These are phyloP conservation scores for Angomonas ambiguus DNA, from an alignment of 208 protist genomes.

Conservation along the genomic window DNA sequence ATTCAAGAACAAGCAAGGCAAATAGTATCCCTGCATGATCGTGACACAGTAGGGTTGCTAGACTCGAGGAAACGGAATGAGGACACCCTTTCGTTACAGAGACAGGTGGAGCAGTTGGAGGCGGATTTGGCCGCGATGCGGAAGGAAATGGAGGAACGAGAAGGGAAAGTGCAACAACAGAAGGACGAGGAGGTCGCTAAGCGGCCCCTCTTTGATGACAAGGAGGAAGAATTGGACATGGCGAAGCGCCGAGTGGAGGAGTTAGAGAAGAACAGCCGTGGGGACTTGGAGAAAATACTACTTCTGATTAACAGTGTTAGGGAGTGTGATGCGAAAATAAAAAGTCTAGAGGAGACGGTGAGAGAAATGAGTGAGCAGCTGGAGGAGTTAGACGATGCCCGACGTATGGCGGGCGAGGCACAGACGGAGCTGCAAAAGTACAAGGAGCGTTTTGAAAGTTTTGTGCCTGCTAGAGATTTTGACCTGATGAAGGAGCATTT, in stretches of 20 bases:
- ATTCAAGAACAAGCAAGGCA: constrained; percentile 71
- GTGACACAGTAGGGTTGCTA: constrained; percentile 16
- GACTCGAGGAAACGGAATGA: constrained; percentile 18
- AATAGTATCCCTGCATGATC: constrained; percentile 40
- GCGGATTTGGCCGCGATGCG: constrained; percentile 31
- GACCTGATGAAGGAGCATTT: constrained; percentile 69
- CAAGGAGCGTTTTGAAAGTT: constrained; percentile 59
- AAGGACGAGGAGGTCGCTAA: background rate
- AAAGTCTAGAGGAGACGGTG: constrained; percentile 52
- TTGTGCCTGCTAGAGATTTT: constrained; percentile 62
- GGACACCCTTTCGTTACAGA: constrained; percentile 24
- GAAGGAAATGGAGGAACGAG: constrained; percentile 22
- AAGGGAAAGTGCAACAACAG: background rate
- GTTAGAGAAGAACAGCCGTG: constrained; percentile 45
- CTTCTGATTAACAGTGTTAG: constrained; percentile 68
- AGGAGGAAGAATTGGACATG: background rate
- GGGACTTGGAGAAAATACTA: constrained; percentile 73
- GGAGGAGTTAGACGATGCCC: constrained; percentile 73
- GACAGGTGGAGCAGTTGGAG: constrained; percentile 31
- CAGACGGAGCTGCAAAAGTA: constrained; percentile 69
- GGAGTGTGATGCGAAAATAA: constrained; percentile 70
- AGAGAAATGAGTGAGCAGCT: constrained; percentile 37
- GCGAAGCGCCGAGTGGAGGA: constrained; percentile 27
- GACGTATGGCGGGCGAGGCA: constrained; percentile 67
- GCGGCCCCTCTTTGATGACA: background rate